A percentile compares a stretch with the other conserved stretches of the same genome.
Conservation (phyloP, 768 basidiomycete genomes). For the Leccinellum luteum region DNA sequence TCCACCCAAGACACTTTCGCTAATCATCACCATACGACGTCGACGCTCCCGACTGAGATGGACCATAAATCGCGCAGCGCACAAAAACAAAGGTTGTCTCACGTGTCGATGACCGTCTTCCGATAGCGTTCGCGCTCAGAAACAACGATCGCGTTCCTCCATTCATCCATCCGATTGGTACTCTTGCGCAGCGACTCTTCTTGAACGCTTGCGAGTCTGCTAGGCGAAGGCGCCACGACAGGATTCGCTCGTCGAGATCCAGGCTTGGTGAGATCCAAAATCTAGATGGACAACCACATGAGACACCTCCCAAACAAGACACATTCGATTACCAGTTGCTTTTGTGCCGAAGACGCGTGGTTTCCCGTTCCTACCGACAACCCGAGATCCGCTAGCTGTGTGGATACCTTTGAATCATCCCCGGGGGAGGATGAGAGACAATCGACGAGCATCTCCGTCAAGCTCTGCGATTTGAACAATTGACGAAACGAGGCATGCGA, state of each 20-base stretch:
- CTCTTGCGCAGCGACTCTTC: constrained; percentile 55
- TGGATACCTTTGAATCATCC: constrained; percentile 38
- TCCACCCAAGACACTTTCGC: constrained; percentile 59
- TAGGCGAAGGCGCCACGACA: not conserved
- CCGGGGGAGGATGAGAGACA: constrained; percentile 50
- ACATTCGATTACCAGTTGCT: constrained; percentile 56
- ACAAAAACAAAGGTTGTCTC: not conserved
- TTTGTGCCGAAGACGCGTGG: constrained; percentile 60
- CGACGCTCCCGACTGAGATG: constrained; percentile 67
- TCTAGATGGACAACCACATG: constrained; percentile 31
- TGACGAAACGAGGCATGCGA: constrained; percentile 65
- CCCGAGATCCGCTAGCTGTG: constrained; percentile 71
- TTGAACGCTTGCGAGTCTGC: constrained; percentile 21
- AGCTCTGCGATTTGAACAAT: constrained; percentile 69
- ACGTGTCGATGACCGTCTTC: constrained; percentile 75
- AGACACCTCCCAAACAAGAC: not conserved
- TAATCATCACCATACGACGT: constrained; percentile 59
- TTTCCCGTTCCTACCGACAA: constrained; percentile 65
- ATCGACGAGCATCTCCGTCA: constrained; percentile 64
- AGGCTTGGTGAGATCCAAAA: constrained; percentile 54
- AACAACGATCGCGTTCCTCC: constrained; percentile 64
- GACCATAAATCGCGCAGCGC: not conserved
- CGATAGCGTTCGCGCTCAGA: constrained; percentile 73
- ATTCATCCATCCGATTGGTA: constrained; percentile 61
- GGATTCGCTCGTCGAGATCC: constrained; percentile 7